Conservation (phyloP, 108 stramenopile genomes). For the Tribonema minus region DNA sequence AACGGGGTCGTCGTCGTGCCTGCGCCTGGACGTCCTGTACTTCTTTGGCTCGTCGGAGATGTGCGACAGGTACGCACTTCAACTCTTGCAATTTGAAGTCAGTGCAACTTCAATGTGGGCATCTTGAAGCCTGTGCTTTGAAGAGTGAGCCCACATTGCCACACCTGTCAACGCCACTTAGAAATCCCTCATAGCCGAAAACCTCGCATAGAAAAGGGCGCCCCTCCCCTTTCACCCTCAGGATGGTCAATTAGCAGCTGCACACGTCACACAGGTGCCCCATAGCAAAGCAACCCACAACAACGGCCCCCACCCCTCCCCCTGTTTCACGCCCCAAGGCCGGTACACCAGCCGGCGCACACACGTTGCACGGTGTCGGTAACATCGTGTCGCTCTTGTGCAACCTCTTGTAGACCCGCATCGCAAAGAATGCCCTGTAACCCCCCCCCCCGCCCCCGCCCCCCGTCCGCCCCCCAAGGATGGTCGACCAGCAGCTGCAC, state of each 20-base stretch:
- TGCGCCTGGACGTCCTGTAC: too few relatives aligned
- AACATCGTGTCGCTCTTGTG: neutral
- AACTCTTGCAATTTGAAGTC: too few relatives aligned
- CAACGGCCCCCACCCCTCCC: neutral
- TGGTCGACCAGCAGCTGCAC: constrained; percentile 6
- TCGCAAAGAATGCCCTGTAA: neutral
- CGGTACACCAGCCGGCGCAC: constrained; percentile 7
- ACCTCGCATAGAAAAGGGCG: neutral
- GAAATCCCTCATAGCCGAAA: neutral
- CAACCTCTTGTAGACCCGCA: neutral
- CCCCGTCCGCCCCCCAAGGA: too few relatives aligned
- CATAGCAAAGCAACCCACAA: neutral
- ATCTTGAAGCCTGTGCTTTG: too few relatives aligned
- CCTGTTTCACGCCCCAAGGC: constrained; percentile 7
- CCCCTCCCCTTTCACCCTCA: too few relatives aligned
- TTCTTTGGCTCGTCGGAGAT: constrained; percentile 4
- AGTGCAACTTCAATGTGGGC: too few relatives aligned
- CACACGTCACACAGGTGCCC: constrained; percentile 5
- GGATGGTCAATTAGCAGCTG: constrained; percentile 5
- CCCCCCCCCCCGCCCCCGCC: neutral
- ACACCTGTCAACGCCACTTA: constrained; percentile 4
- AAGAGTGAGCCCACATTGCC: too few relatives aligned
- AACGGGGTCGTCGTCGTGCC: too few relatives aligned
- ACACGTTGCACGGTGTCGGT: neutral
- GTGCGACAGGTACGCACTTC: too few relatives aligned